Base-by-base conservation (phyloP, 1,139 yeast species). In the Candida anutae region DNA sequence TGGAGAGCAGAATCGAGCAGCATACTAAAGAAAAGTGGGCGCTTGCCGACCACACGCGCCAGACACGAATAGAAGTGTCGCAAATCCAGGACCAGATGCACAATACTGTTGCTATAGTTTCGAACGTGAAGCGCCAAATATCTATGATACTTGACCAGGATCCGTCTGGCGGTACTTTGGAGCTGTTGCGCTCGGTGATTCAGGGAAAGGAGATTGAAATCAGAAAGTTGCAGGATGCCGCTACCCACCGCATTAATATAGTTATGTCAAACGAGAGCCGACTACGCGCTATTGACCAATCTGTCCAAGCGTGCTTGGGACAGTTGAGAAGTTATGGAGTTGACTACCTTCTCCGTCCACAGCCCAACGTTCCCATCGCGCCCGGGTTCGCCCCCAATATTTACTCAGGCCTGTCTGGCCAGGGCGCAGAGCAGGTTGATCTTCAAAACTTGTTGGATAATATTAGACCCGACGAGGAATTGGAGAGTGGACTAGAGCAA, bases 391-490 rank as follows among this genome's bases (percentile, higher is more conserved):
- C 37, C 1, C 30, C 39, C 5, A 55, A 54, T 34, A 35, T 55
- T 13, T 54, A 55, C 29, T 35, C 51, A 0, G 19, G 16, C 10
- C n/a, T n/a, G n/a, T n/a, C n/a, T n/a, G 22, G 15, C 10, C 20
- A 24, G 16, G 34, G 35, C 13, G 41, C 39, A 6, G 54, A 55
- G 15, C 75, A 72, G 31, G 67, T 67, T 5, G 50, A 54, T 35
- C 45, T 60, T 10, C 65, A 69, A 29, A 62, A 69, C 31, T 61
- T 87, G 23, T 61, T 84, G 32, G 74, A 77, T 33, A 78, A 76
- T 35, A 77, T 87, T n/a, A 66, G 69, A 38, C 73, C 76, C 3
- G 78, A 73, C 28, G 85, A 78, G 34, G 47, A 43, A 15, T 56
- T 52, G 22, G 53, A 48, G 13, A 59, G 58, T 22, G 69, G 61